These are phyloP conservation scores for Starmerella vitae DNA, from an alignment of 805 yeast species.

Conservation along the genomic window DNA sequence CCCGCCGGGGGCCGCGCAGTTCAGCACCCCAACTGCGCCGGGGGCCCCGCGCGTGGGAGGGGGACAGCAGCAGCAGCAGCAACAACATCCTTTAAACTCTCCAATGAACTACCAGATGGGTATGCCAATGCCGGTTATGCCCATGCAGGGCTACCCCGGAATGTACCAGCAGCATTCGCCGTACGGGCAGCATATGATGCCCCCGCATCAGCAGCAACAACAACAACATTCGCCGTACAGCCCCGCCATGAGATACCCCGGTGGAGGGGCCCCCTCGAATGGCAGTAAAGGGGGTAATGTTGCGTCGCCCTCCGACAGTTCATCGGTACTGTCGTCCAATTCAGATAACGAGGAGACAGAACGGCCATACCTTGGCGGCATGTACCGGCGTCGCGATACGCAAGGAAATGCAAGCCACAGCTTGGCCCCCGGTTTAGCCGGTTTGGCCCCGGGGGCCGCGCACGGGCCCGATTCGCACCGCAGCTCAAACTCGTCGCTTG, in stretches of 20 bases:
- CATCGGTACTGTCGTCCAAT: conserved; percentile 17
- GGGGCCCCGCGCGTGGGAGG: too few species aligned
- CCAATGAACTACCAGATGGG: conserved; percentile 3
- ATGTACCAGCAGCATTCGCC: conserved; percentile 1
- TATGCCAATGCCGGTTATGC: conserved; percentile 5
- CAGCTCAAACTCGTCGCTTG: neutral
- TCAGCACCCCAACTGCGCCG: conserved; percentile 1
- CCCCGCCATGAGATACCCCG: conserved; percentile 5
- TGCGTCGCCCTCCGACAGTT: conserved; percentile 26
- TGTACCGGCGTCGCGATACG: neutral
- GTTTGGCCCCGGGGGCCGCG: neutral
- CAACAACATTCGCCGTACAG: conserved; percentile 5
- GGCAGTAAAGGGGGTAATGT: conserved; percentile 2
- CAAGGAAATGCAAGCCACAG: too few species aligned
- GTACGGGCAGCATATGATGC: conserved; percentile 3
- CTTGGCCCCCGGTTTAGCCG: too few species aligned
- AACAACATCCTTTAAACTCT: too few species aligned
- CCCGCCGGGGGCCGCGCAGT: conserved; percentile 12
- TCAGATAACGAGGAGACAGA: conserved; percentile 16
- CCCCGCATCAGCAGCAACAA: conserved; percentile 8
- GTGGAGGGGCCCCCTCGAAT: conserved; percentile 1
- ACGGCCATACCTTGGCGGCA: conserved; percentile 7
- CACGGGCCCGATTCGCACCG: neutral
- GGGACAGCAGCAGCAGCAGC: too few species aligned
- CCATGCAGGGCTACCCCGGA: conserved; percentile 1